Evolutionary conservation across 2,329 filamentous ascomycete species (phyloP), one percentile per base, ranked within the genome.

Genomic region (Alternaria sp.): DNA sequence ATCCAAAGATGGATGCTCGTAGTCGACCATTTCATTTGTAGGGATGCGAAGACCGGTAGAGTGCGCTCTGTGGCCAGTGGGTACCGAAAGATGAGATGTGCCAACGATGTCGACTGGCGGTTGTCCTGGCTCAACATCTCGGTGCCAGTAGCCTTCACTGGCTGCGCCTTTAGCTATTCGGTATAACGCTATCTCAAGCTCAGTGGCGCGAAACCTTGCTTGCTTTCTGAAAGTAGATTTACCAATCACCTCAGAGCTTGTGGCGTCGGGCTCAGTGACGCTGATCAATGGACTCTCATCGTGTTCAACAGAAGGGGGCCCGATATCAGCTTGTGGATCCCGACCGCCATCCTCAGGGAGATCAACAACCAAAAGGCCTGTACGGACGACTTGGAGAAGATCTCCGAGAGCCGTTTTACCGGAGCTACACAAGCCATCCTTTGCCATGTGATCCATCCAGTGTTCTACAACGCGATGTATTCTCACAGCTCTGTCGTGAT

Each of bases 371-470:
- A 64, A 43, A 14, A 64, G 49, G n/a, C 23, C 46, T n/a, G 33
- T 55, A 5, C 41, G 37, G 7, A 64, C 62, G 6, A 64, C 4
- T 25, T 64, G 49, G 7, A 61, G 44, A 10, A 64, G 58, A 33
- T 58, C 21, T 2, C 58, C 58, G 11, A 64, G 8, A 5, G 58
- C 62, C 5, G 58, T 61, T 9, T 15, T 45, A 8, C 30, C 43
- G 10, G 41, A 15, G 7, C 6, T 5, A 5, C 53, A 63, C 23
- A 6, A 20, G 0, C 50, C 45, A 15, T 69, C 65, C 10, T 58
- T 37, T 8, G 41, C 18, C 18, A 66, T 62, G 8, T 60, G 47
- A 1, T 60, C 23, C 47, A 65, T 65, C 59, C 61, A 62, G n/a
- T 12, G 9, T 20, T 10, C 18, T 3, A 59, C 61, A 5, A 30